Evolutionary conservation across 1,284 basidiomycete species (phyloP), one percentile per base, ranked within the genome.

Genomic region (Cerrena zonata): DNA sequence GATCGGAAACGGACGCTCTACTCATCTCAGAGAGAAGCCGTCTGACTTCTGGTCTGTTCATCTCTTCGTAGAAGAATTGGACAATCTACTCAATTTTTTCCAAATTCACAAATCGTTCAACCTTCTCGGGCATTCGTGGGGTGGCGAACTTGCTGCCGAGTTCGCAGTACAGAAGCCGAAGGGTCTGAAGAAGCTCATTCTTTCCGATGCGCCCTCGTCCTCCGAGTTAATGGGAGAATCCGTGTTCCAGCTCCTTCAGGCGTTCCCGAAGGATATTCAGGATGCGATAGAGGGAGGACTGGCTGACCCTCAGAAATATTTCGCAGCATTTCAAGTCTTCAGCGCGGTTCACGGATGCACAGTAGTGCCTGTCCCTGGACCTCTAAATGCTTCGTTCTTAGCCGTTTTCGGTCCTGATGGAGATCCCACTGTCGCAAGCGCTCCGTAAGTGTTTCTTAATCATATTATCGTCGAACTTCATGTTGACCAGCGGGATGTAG

Each of bases 91-190:
- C 27, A 18, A 12, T 2, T 54, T 67, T 40, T 53, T 71, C 26
- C 58, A 58, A n/a, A 56, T 67, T 40, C 43, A 52, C 27, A 58
- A 60, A 45, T 45, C 50, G 22, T 70, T 61, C 56, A 62, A 66
- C 49, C 37, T 69, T 11, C 46, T 66, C 19, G 69, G 69, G 2
- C 68, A 71, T 45, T 69, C 65, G 34, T 72, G 68, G 68, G 68
- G 70, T 22, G 68, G 65, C 30, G 62, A 65, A 49, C 58, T 69
- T n/a, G 62, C 52, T 2, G 50, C 59, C 25, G 56, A 61, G 39
- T 63, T 59, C 49, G 63, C 51, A 22, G 51, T 60, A 13, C 52
- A 51, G 18, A 56, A 58, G 24, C 65, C 67, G 5, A 26, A 24
- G 18, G 67, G 69, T 2, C 53, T 71, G 12, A 56, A 56, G 21